Evolutionary conservation across 305 asterid genomes (phyloP).

Genomic region (Rubia peregrina): DNA sequence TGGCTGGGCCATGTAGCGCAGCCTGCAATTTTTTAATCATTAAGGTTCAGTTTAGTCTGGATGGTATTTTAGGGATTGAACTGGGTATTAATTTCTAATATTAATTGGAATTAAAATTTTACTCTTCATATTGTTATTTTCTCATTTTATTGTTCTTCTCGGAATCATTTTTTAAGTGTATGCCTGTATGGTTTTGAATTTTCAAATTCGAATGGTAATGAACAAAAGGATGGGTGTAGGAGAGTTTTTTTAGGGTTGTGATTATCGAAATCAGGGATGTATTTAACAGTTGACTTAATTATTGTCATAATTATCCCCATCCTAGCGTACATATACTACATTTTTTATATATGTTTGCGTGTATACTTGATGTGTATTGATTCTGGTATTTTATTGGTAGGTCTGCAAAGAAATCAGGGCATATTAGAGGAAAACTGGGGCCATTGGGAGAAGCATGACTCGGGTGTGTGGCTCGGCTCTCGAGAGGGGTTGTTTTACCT

Average conservation of each 20-base stretch:
- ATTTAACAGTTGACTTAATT: background rate
- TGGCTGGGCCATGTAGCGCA: too few species aligned
- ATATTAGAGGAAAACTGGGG: conserved; percentile 10
- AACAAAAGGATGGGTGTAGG: too few species aligned
- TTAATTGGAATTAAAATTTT: background rate
- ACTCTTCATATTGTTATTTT: too few species aligned
- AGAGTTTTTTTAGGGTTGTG: too few species aligned
- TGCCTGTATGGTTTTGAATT: too few species aligned
- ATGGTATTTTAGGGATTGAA: too few species aligned
- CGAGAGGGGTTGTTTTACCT: conserved; percentile 58
- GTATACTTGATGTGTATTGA: background rate
- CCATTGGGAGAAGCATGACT: conserved; percentile 36
- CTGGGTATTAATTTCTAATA: background rate
- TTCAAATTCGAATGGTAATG: background rate
- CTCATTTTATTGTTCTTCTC: too few species aligned
- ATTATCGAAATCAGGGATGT: background rate
- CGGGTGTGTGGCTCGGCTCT: conserved; percentile 73
- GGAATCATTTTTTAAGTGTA: too few species aligned
- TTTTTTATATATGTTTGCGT: background rate
- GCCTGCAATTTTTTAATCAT: too few species aligned
- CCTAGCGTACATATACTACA: background rate
- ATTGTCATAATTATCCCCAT: background rate
- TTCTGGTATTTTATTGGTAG: background rate
- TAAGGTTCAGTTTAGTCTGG: background rate
- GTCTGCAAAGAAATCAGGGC: background rate